Evolutionary conservation across 345 rosid genomes (phyloP).

Genomic region (Hibiscus mutabilis): DNA sequence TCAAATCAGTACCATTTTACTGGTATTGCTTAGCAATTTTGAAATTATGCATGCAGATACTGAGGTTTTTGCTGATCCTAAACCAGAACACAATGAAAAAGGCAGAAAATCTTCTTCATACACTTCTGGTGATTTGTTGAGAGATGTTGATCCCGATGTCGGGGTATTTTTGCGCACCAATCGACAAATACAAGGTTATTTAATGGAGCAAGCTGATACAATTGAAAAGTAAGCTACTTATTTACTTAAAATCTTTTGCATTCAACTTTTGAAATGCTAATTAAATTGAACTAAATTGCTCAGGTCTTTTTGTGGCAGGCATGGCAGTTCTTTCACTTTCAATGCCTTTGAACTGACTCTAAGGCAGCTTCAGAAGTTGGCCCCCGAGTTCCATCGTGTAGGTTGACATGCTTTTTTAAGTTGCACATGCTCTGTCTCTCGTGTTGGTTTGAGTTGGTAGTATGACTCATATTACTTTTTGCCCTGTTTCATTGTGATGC

Average conservation of each 20-base stretch:
- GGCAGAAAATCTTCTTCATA: conserved; percentile 34
- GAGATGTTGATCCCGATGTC: conserved; percentile 29
- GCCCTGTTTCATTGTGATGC: conserved; percentile 22
- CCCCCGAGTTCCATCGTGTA: conserved; percentile 95
- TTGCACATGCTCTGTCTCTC: not conserved
- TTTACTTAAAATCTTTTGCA: not conserved
- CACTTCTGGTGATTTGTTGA: conserved; percentile 30
- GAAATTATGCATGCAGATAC: conserved; percentile 45
- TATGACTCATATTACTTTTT: conserved; percentile 20
- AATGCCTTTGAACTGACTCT: conserved; percentile 60
- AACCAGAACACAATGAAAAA: conserved; percentile 34
- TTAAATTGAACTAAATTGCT: conserved; percentile 2
- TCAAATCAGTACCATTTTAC: not conserved
- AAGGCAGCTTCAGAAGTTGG: conserved; percentile 67
- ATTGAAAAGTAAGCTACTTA: conserved; percentile 57
- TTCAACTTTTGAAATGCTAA: not conserved
- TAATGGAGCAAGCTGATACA: conserved; percentile 79
- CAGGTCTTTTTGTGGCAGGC: conserved; percentile 38
- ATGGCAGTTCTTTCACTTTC: conserved; percentile 63
- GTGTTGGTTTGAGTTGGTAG: conserved; percentile 17
- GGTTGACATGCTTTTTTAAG: conserved; percentile 19
- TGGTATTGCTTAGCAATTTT: not conserved
- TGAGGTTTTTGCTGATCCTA: conserved; percentile 37
- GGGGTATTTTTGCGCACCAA: conserved; percentile 64
- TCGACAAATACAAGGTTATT: conserved; percentile 83